phyloP scores from a whole-genome alignment of 2,329 filamentous ascomycete genomes.

The Colletotrichum kahawae region DNA sequence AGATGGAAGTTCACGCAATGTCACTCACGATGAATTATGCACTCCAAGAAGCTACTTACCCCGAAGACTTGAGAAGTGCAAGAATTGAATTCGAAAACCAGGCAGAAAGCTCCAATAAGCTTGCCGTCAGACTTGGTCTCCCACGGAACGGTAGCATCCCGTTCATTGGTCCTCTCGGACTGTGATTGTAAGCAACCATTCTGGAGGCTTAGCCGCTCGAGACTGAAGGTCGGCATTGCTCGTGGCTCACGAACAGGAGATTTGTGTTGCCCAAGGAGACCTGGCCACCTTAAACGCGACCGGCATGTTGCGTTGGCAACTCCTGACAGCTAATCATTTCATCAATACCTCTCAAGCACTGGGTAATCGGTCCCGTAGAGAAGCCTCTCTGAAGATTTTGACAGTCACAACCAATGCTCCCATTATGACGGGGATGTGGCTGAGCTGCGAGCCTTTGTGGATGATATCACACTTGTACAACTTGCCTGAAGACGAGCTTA shows the following conservation, averaged over 20 bases:
- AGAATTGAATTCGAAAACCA: too few species aligned
- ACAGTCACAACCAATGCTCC: accelerated
- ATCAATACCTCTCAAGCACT: neutral
- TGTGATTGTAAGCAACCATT: neutral
- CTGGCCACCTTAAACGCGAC: neutral
- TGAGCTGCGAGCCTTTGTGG: neutral
- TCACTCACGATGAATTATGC: neutral
- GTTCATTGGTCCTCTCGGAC: neutral
- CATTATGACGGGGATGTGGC: neutral
- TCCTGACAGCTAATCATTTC: neutral
- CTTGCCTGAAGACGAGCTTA: neutral
- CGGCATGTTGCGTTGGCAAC: neutral
- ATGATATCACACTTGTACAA: neutral
- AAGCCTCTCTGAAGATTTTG: neutral
- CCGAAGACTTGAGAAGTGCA: too few species aligned
- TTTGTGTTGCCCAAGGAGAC: neutral
- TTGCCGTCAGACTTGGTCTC: neutral
- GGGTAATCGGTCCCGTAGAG: neutral
- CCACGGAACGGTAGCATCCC: neutral
- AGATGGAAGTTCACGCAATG: neutral
- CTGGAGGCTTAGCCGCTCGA: accelerated
- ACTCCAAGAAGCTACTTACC: neutral
- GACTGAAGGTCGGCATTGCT: neutral
- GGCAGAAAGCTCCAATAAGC: neutral
- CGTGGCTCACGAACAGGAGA: neutral